phyloP scores from a whole-genome alignment of 352 stramenopile genomes.

The Globisporangium splendens region DNA sequence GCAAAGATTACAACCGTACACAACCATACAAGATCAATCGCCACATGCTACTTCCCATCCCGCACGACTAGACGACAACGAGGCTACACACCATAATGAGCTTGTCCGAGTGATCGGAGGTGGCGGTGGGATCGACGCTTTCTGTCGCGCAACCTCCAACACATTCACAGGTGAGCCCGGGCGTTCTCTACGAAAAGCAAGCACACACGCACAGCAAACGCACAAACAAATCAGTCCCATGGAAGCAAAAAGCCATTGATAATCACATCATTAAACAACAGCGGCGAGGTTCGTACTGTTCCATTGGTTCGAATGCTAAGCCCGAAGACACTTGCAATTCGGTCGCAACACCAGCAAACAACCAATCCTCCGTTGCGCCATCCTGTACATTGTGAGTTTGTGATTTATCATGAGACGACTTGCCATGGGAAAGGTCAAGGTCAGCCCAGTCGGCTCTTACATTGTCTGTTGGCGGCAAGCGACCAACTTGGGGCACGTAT shows the following conservation, averaged over 20 bases:
- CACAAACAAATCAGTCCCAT: background rate
- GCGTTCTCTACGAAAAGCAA: conserved; percentile 22
- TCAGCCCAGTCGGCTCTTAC: conserved; percentile 21
- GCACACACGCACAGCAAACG: conserved; percentile 1
- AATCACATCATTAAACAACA: background rate
- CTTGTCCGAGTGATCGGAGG: conserved; percentile 65
- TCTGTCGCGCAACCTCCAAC: conserved; percentile 76
- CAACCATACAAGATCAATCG: background rate
- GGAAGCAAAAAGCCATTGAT: background rate
- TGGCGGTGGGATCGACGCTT: conserved; percentile 54
- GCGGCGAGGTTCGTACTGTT: conserved; percentile 34
- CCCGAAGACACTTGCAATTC: conserved; percentile 86
- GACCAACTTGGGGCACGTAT: conserved; percentile 57
- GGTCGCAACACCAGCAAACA: conserved; percentile 84
- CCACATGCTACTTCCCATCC: background rate
- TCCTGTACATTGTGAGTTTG: conserved; percentile 34
- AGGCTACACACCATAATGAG: conserved; percentile 52
- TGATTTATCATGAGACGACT: background rate
- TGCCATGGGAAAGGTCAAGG: background rate
- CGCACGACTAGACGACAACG: background rate
- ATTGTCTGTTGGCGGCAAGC: conserved; percentile 68
- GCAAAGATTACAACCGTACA: background rate
- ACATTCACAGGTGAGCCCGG: conserved; percentile 45
- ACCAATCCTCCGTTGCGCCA: conserved; percentile 84
- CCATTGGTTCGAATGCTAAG: conserved; percentile 59